Base-by-base conservation (phyloP, 441 rosid genomes). In the Aleurites moluccanus region DNA sequence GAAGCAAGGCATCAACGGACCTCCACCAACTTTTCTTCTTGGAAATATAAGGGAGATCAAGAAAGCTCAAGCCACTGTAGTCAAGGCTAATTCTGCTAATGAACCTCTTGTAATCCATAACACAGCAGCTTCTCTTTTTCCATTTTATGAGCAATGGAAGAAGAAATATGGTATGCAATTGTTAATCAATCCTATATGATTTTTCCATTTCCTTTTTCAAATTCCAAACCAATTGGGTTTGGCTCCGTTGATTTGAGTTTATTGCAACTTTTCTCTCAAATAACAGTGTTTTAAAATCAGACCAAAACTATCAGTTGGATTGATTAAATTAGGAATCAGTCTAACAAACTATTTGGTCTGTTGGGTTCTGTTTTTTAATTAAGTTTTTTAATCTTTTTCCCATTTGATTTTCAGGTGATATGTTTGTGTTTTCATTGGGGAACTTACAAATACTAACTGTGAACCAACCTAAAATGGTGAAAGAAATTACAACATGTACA, bases 101-200 rank as follows among this genome's bases (percentile, higher is more conserved):
- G 56, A 42, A 40, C 30, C 73, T 1, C 69, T 63, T 21, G 9
- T 50, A 0, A 0, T 35, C 71, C 89, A 85, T 76, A 78, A 87
- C 64, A 80, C 83, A 61, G 73, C 73, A 61, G 72, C 85, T 27
- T 23, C 40, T 33, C 79, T 85, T 67, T 85, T 84, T 67, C 86
- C 89, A 16, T 84, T 79, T 66, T 75, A 84, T 56, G 74, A 77
- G 72, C 78, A 80, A n/a, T 87, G 91, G 91, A 85, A 73, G 71
- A 80, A 72, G 40, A 72, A 67, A 45, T 85, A 79, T 18, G 88
- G 88, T 87, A 81, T 23, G 20, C 21, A 18, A 21, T 21, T 11
- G 7, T 6, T 38, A 38, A 38, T 38, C 9, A 38, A 38, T 38
- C 38, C 40, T 38, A 38, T 38, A 9, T 35, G 4, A 4, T 35